A percentile compares a stretch with the other conserved stretches of the same genome.
Conservation (phyloP, 2,329 filamentous ascomycete genomes). For the Cercospora sp. region DNA sequence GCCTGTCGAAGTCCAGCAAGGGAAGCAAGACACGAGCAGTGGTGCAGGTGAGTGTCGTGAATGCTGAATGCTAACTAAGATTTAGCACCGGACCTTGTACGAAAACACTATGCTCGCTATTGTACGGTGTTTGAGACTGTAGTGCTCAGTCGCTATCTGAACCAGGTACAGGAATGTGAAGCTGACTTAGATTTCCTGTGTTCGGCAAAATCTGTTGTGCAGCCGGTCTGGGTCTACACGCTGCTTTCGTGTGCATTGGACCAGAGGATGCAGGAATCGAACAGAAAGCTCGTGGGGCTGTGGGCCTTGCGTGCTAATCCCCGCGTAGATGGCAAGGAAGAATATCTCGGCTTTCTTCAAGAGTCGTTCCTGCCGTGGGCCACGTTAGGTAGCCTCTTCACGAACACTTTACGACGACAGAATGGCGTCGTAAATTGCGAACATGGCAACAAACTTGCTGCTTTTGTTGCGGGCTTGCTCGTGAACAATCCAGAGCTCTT, state of each 20-base stretch:
- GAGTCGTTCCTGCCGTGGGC: conserved; percentile 50
- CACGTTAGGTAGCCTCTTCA: conserved; percentile 48
- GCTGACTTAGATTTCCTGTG: conserved; percentile 45
- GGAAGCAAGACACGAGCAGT: not conserved
- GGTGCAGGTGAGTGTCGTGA: conserved; percentile 20
- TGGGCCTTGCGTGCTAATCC: conserved; percentile 44
- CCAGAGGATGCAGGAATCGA: conserved; percentile 47
- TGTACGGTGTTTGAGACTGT: conserved; percentile 51
- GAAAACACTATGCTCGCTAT: conserved; percentile 46
- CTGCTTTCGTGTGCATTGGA: conserved; percentile 46
- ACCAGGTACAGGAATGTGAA: conserved; percentile 50
- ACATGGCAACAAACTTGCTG: conserved; percentile 44
- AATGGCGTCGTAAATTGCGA: conserved; percentile 38
- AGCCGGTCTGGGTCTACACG: conserved; percentile 45
- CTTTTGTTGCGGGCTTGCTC: conserved; percentile 40
- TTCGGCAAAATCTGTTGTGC: conserved; percentile 39
- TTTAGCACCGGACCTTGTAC: conserved; percentile 13
- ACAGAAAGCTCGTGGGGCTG: conserved; percentile 48
- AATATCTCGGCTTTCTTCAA: conserved; percentile 42
- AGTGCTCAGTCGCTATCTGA: conserved; percentile 51
- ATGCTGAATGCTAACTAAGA: conserved; percentile 14
- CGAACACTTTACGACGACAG: conserved; percentile 39
- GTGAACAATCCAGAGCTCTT: conserved; percentile 20
- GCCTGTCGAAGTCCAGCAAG: not conserved
- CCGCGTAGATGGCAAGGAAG: conserved; percentile 25